These are phyloP conservation scores for Musa troglodytarum DNA, from an alignment of 176 grass and related monocot species.

Conservation along the genomic window DNA sequence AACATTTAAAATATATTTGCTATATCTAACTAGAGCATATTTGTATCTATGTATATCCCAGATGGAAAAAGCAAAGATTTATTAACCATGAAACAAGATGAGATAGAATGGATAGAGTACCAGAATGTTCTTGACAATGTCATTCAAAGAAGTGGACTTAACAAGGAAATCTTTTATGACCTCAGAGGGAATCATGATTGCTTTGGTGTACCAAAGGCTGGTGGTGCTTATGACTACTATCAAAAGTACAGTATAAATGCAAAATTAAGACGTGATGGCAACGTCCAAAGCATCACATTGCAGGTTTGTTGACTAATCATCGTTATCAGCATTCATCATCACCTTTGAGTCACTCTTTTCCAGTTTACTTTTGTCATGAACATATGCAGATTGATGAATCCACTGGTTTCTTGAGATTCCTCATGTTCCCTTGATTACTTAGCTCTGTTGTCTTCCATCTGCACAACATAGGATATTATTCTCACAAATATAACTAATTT, in stretches of 20 bases:
- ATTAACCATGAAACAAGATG: conserved; percentile 76
- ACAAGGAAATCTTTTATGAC: conserved; percentile 70
- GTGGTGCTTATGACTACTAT: conserved; percentile 65
- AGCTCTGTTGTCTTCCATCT: neutral
- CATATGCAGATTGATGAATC: neutral
- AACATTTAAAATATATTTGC: no score
- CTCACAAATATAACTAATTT: neutral
- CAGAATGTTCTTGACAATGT: conserved; percentile 41
- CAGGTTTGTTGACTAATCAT: conserved; percentile 37
- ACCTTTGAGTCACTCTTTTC: neutral
- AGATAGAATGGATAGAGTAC: conserved; percentile 75
- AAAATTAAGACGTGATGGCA: conserved; percentile 35
- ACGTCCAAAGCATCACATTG: conserved; percentile 69
- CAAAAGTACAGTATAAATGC: conserved; percentile 75
- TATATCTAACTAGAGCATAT: neutral
- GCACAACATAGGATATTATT: neutral
- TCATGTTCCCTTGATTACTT: neutral
- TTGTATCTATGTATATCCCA: conserved; percentile 6
- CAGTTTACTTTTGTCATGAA: neutral
- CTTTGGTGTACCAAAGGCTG: conserved; percentile 55
- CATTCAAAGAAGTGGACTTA: conserved; percentile 56
- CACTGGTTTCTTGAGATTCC: neutral
- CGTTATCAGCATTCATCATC: neutral
- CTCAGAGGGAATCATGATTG: conserved; percentile 89
- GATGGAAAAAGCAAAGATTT: conserved; percentile 99